Conservation (phyloP, 148 eudicot genomes). For the Diospyros lotus region DNA sequence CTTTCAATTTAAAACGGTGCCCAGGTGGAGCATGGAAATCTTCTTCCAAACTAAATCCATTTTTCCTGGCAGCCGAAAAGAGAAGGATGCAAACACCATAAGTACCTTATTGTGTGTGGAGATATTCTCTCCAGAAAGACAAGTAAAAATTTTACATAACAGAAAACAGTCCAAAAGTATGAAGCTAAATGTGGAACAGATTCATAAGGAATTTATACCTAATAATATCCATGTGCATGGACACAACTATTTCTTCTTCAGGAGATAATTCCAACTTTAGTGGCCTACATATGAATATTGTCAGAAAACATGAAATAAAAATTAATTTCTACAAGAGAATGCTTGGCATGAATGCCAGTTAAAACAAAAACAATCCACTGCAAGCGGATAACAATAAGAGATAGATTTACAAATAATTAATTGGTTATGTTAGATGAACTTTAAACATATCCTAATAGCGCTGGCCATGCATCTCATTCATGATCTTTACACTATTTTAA, state of each 20-base stretch:
- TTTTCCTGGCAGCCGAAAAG: constrained; percentile 52
- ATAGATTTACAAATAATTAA: background rate
- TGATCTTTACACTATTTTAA: background rate
- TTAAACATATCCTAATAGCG: background rate
- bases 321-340: background rate
- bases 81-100: background rate
- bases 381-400: background rate
- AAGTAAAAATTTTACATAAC: background rate
- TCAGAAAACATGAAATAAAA: background rate
- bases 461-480: background rate
- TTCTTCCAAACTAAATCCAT: constrained; percentile 88
- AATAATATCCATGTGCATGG: constrained; percentile 81
- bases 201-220: constrained; percentile 35
- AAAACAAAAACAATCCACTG: background rate
- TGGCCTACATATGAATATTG: constrained; percentile 38
- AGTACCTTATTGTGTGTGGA: background rate
- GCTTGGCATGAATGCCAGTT: background rate
- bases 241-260: constrained; percentile 84
- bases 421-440: background rate
- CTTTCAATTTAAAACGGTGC: constrained; percentile 63
- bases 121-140: background rate
- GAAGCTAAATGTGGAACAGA: background rate
- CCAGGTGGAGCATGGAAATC: constrained; percentile 77
- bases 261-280: constrained; percentile 77
- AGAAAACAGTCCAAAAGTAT: background rate